These are phyloP conservation scores for Eucalyptus dawsonii DNA, from an alignment of 345 rosid species.

Conservation along the genomic window DNA sequence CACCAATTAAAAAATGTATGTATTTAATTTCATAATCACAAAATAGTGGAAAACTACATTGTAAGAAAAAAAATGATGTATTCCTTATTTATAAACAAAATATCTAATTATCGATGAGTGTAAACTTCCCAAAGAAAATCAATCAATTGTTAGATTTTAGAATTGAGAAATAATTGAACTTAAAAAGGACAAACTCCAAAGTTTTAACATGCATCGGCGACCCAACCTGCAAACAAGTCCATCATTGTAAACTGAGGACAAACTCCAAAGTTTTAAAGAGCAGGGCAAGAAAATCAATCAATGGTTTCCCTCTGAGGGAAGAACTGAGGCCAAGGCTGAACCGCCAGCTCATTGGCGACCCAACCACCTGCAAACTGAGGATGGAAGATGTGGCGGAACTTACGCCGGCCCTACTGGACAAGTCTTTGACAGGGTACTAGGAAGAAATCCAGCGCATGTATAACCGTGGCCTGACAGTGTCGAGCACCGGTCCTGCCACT, in stretches of 20 bases:
- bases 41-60: too few relatives aligned
- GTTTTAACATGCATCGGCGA: background rate
- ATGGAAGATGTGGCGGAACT: slow-evolving; percentile 97
- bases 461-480: slow-evolving; percentile 25
- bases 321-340: slow-evolving; percentile 79
- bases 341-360: slow-evolving; percentile 47
- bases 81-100: background rate
- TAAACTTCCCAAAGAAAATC: background rate
- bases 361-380: slow-evolving; percentile 44
- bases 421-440: slow-evolving; percentile 73
- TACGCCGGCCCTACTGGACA: slow-evolving; percentile 64
- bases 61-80: too few relatives aligned
- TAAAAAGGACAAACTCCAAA: background rate
- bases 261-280: slow-evolving; percentile 4
- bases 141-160: background rate
- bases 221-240: too few relatives aligned
- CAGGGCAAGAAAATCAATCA: slow-evolving; percentile 57
- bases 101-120: background rate
- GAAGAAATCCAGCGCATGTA: slow-evolving; percentile 93
- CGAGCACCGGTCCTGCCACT: background rate
- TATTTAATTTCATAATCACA: too few relatives aligned
- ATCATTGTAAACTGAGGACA: too few relatives aligned
- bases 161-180: background rate
- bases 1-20: background rate
- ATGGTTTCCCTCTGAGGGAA: slow-evolving; percentile 68